Percentiles rank a stretch among this genome's conserved stretches.
Conservation (phyloP, 2,329 filamentous ascomycete species). For the Helotiales sp. region DNA sequence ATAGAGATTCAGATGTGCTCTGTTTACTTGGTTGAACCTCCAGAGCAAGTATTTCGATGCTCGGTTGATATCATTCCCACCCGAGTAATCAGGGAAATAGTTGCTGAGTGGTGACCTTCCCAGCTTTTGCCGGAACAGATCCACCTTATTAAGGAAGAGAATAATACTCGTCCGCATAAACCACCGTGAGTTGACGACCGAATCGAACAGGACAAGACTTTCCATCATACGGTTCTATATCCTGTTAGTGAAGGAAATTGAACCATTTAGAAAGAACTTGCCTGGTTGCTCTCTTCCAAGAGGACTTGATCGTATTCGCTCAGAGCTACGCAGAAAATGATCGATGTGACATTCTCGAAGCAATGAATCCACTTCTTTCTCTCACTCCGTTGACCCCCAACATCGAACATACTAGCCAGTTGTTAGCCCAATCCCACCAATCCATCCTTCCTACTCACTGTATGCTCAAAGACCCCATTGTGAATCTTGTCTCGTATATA, state of each 20-base stretch:
- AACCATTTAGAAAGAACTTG: slow-evolving; percentile 50
- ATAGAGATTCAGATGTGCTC: slow-evolving; percentile 94
- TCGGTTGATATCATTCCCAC: slow-evolving; percentile 96
- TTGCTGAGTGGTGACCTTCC: slow-evolving; percentile 86
- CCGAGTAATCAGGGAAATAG: slow-evolving; percentile 98
- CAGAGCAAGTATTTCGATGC: slow-evolving; percentile 97
- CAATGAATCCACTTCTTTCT: slow-evolving; percentile 99
- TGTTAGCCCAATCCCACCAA: slow-evolving; percentile 32
- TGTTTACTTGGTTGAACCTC: slow-evolving; percentile 98
- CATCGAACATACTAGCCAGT: slow-evolving; percentile 89
- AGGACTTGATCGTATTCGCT: slow-evolving; percentile 99
- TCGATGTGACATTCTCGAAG: slow-evolving; percentile 99
- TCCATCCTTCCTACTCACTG: slow-evolving; percentile 69
- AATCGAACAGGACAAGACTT: slow-evolving; percentile 93
- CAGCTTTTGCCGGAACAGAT: slow-evolving; percentile 96
- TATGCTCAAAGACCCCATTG: slow-evolving; percentile 98
- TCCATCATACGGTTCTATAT: slow-evolving; percentile 98
- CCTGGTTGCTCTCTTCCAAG: slow-evolving; percentile 95
- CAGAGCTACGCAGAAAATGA: slow-evolving; percentile 97
- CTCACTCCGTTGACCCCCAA: slow-evolving; percentile 95
- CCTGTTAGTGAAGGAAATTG: neutral
- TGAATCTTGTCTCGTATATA: slow-evolving; percentile 98
- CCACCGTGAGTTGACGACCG: slow-evolving; percentile 98
- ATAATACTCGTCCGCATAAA: slow-evolving; percentile 99
- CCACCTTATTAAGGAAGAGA: slow-evolving; percentile 97